These are phyloP conservation scores for Aspergillus sp. DNA, from an alignment of 2,329 filamentous ascomycete genomes.

Conservation along the genomic window DNA sequence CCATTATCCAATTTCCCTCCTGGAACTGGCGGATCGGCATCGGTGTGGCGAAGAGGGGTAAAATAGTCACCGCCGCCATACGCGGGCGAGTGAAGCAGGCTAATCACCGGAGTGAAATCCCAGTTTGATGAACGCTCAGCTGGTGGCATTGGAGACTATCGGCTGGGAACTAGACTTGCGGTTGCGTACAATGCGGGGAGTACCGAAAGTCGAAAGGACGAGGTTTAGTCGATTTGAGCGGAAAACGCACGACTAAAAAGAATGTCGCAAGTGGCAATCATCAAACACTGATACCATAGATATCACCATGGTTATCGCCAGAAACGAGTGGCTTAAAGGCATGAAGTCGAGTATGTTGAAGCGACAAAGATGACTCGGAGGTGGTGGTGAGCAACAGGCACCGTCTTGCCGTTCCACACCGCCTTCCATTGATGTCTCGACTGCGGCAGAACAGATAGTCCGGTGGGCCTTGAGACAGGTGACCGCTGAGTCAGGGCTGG, in stretches of 20 bases:
- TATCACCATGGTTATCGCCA: slow-evolving; percentile 14
- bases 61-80: slow-evolving; percentile 8
- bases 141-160: slow-evolving; percentile 20
- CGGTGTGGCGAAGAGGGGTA: slow-evolving; percentile 5
- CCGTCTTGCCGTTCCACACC: slow-evolving; percentile 3
- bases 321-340: slow-evolving; percentile 6
- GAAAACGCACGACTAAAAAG: slow-evolving; percentile 3
- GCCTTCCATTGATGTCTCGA: slow-evolving; percentile 2
- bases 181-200: too few relatives aligned
- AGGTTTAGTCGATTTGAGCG: neutral
- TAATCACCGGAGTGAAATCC: slow-evolving; percentile 39
- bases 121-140: slow-evolving; percentile 25
- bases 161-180: slow-evolving; percentile 1
- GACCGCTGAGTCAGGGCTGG: too few relatives aligned
- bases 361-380: slow-evolving; percentile 5
- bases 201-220: too few relatives aligned
- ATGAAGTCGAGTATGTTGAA: slow-evolving; percentile 5
- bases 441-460: slow-evolving; percentile 4
- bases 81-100: slow-evolving; percentile 31
- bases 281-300: slow-evolving; percentile 3
- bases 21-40: slow-evolving; percentile 3
- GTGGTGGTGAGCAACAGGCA: slow-evolving; percentile 11
- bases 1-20: slow-evolving; percentile 5
- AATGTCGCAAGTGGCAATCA: neutral
- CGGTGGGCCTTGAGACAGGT: too few relatives aligned